Conservation (phyloP, 2,329 filamentous ascomycete genomes). For the Coniella lustricola region DNA sequence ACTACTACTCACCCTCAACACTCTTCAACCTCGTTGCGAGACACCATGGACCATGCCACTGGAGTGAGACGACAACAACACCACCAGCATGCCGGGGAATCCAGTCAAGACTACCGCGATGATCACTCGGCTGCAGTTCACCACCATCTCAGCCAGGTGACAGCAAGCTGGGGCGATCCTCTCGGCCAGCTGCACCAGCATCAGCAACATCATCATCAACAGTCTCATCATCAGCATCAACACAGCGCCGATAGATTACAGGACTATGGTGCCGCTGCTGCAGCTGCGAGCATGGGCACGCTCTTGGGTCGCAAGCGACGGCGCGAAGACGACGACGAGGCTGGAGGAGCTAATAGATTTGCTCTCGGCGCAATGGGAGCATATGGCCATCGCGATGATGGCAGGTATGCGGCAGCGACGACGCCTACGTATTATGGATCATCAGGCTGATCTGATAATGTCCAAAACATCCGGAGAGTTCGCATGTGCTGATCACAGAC, state of each 20-base stretch:
- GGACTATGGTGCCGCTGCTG: slow-evolving; percentile 3
- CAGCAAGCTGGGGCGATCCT: slow-evolving; percentile 3
- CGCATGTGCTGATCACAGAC: slow-evolving; percentile 2
- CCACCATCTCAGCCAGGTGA: slow-evolving; percentile 9
- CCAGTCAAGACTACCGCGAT: neutral
- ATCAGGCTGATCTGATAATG: slow-evolving; percentile 1
- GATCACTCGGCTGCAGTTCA: neutral
- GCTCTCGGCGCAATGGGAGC: slow-evolving; percentile 3
- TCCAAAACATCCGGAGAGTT: too few species aligned
- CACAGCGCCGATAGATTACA: slow-evolving; percentile 1
- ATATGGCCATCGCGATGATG: slow-evolving; percentile 6
- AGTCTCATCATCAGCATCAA: slow-evolving; percentile 5
- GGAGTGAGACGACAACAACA: neutral
- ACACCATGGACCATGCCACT: neutral
- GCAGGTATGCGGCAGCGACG: neutral
- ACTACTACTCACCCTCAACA: too few species aligned
- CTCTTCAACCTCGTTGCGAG: neutral
- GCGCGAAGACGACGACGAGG: slow-evolving; percentile 13
- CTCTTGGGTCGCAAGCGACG: slow-evolving; percentile 10
- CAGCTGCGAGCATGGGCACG: slow-evolving; percentile 4
- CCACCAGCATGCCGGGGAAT: neutral
- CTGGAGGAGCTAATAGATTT: slow-evolving; percentile 3
- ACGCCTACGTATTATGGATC: neutral
- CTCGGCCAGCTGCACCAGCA: slow-evolving; percentile 9
- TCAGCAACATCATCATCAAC: slow-evolving; percentile 4